phyloP scores from a whole-genome alignment of 768 basidiomycete species.

The Rhizopogon vesiculosus region DNA sequence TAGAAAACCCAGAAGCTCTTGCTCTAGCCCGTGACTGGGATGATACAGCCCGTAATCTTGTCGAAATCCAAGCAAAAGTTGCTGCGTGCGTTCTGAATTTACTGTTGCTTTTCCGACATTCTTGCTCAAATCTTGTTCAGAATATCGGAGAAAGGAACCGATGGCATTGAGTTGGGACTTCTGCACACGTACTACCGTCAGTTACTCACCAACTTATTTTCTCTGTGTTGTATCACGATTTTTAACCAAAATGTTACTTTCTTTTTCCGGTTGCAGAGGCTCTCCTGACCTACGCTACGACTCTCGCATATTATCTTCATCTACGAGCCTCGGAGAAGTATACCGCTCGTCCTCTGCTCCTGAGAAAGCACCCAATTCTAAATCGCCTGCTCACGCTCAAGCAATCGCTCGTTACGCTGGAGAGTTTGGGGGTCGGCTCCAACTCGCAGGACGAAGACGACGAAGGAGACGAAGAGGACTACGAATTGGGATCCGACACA shows the following conservation, averaged over 20 bases:
- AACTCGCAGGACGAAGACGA: conserved; percentile 43
- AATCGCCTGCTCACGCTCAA: conserved; percentile 78
- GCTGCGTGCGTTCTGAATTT: conserved; percentile 37
- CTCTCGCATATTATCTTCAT: conserved; percentile 89
- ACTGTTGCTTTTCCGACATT: not conserved
- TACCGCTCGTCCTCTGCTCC: conserved; percentile 52
- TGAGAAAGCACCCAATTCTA: conserved; percentile 69
- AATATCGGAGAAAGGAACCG: conserved; percentile 40
- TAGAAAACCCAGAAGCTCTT: conserved; percentile 70
- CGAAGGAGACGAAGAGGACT: conserved; percentile 34
- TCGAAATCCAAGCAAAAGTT: conserved; percentile 49
- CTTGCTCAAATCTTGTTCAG: conserved; percentile 29
- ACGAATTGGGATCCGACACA: conserved; percentile 25
- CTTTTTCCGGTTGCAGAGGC: conserved; percentile 53
- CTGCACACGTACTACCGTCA: conserved; percentile 85
- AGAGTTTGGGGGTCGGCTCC: conserved; percentile 74
- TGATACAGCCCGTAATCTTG: conserved; percentile 52
- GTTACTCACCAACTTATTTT: conserved; percentile 25
- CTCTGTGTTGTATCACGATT: not conserved
- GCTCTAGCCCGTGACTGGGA: conserved; percentile 85
- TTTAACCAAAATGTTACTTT: not conserved
- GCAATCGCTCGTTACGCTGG: conserved; percentile 73
- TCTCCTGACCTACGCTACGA: conserved; percentile 83
- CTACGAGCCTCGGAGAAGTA: conserved; percentile 70
- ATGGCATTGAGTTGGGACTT: conserved; percentile 62